Base-by-base conservation (phyloP, 2,329 filamentous ascomycete species). In the Amesomyces nigricolor region DNA sequence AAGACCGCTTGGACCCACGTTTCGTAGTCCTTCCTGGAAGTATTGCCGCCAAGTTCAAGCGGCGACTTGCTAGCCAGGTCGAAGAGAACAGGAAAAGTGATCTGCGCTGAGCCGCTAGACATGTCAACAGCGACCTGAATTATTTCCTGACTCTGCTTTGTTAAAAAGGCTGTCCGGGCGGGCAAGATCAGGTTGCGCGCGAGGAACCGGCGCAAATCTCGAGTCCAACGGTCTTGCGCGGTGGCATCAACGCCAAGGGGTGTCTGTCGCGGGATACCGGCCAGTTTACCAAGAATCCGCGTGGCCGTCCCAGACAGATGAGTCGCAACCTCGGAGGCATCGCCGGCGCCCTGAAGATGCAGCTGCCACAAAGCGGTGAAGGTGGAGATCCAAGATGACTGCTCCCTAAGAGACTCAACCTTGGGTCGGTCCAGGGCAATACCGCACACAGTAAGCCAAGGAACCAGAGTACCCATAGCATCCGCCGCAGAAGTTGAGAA, bases 111-210 rank as follows among this genome's bases (percentile, higher is more conserved):
- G 8, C 62, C 64, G 2, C 67, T 63, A 2, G 73, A 70, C 19
- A 73, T 66, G 2, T 71, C 66, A 2, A 80, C 68, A 1, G 76
- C 73, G 22, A 67, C 66, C 11, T 70, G 66, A 17, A 81, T 63
- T 5, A 73, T 63, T 22, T 73, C 72, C 40, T 76, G 65, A 26
- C 72, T 71, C 39, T 70, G 69, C 19, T 70, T 70, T 53, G 71
- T 73, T 14, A 78, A 59, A 54, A 78, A 83, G 1, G 69, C 67
- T 1, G 75, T 71, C 54, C 77, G 73, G 0, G 77, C 75, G 0
- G 80, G 79, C 2, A 79, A 71, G 45, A 82, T 73, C 53, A 83
- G 68, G 61, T 75, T 78, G 32, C 72, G 72, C 44, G 74, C 73
- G 61, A 82, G 68, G 47, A 83, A 78, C 2, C 66, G 70, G 48